phyloP scores from a whole-genome alignment of 2,329 filamentous ascomycete genomes.

The Cytospora paraplurivora region DNA sequence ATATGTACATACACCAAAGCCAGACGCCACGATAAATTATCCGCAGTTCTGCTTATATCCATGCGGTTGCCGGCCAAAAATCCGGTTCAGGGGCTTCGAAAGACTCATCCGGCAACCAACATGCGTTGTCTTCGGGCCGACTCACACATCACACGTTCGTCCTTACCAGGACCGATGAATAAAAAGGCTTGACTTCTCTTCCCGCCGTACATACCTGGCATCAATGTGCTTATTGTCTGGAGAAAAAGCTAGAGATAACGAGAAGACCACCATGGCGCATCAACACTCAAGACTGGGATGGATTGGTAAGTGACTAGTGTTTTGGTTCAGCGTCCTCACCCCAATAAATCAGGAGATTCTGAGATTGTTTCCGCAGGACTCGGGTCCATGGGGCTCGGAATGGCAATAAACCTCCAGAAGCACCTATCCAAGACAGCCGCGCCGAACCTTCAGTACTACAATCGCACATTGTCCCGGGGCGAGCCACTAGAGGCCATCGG shows the following conservation, averaged over 20 bases:
- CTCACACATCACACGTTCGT: background rate
- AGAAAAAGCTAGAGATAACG: background rate
- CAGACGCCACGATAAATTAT: background rate
- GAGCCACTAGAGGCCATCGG: slow-evolving; percentile 36
- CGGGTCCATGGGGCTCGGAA: slow-evolving; percentile 53
- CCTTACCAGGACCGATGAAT: background rate
- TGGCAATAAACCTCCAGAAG: slow-evolving; percentile 53
- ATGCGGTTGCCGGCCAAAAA: background rate
- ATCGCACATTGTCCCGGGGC: slow-evolving; percentile 51
- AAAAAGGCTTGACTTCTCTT: background rate
- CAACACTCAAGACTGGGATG: slow-evolving; percentile 11
- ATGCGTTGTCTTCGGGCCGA: background rate
- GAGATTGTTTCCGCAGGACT: slow-evolving; percentile 40
- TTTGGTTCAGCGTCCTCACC: background rate
- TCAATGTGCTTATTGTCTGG: background rate
- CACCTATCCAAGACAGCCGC: slow-evolving; percentile 36
- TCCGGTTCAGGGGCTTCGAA: too few species aligned
- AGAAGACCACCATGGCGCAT: background rate
- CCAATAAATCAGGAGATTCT: background rate
- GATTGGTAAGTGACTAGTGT: slow-evolving; percentile 7
- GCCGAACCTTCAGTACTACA: slow-evolving; percentile 44
- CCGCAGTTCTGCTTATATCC: background rate
- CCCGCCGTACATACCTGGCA: background rate
- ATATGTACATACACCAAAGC: background rate
- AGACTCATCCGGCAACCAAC: background rate